Evolutionary conservation across 2,329 filamentous ascomycete species (phyloP).

Genomic region (Arthrobotrys conoides): DNA sequence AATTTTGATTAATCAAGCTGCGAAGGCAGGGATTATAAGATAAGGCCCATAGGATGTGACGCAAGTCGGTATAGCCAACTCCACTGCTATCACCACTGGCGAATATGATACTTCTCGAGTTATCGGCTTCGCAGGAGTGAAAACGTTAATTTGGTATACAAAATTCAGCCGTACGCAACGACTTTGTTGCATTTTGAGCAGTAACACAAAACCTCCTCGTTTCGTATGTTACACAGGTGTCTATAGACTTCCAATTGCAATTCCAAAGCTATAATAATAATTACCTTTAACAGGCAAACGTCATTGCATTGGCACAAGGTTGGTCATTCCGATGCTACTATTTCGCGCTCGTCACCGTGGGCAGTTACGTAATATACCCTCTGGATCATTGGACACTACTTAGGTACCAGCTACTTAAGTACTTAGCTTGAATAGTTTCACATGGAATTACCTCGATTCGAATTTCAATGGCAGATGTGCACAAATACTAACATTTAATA

Average conservation of each 20-base stretch:
- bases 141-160: not conserved
- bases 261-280: no score
- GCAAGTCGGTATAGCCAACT: constrained; percentile 13
- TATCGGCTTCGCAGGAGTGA: not conserved
- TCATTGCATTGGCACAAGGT: not conserved
- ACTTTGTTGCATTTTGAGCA: constrained; percentile 54
- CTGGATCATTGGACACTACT: no score
- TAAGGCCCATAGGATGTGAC: not conserved
- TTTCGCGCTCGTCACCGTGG: no score
- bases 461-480: no score
- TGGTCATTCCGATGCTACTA: not conserved
- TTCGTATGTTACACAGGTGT: not conserved
- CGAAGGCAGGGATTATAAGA: constrained; percentile 18
- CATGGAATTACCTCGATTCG: no score
- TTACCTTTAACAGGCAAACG: no score
- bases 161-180: not conserved
- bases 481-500: no score
- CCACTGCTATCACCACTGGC: constrained; percentile 14
- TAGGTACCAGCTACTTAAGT: not conserved
- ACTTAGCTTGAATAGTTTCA: no score
- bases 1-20: constrained; percentile 13
- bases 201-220: constrained; percentile 32
- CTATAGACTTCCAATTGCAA: not conserved
- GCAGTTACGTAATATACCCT: no score
- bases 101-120: not conserved